Evolutionary conservation across 306 rosid species (phyloP), one percentile per base, ranked within the genome.

Genomic region (Cicer yamashitae): DNA sequence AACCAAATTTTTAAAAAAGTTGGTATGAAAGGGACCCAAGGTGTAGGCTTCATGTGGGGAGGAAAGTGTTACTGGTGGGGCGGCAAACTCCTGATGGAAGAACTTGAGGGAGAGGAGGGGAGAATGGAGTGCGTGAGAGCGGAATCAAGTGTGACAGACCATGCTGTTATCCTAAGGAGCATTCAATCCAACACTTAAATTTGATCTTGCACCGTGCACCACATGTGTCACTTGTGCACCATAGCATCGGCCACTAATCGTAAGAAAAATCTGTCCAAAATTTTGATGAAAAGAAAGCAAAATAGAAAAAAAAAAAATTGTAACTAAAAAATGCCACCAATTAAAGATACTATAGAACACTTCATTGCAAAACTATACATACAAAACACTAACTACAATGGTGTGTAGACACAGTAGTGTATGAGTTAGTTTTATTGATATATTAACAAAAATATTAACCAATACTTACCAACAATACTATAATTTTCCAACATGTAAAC

Each of bases 401-500:
- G 37, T 30, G 6, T 30, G 37, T 30, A 30, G 37, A 30, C 37
- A 30, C 5, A 30, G 61, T 9, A 47, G 61, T 37, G 34, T 17
- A 48, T 25, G 25, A 60, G 67, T 2, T 60, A 46, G 66, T 37
- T 39, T 72, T 46, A 38, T 67, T 64, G 64, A 67, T 34, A 82
- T 63, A 77, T 44, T 38, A 47, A 78, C 74, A 83, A 40, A 60
- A 30, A 30, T 30, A 30, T 30, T 4, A 30, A 30, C 37, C n/a
- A 43, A 70, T 14, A 46, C 80, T 43, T 43, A 20, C 10, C 18
- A 41, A 30, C 60, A 74, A 69, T 8, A 65, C 46, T 46, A 67
- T 11, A 11, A 3, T 37, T 54, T 53, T 74, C 64, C 54, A 77
- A 20, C 76, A 58, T 59, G 63, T 20, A 59, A 62, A 82, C 20